phyloP scores from a whole-genome alignment of 306 rosid species.

The Dryas octopetala region DNA sequence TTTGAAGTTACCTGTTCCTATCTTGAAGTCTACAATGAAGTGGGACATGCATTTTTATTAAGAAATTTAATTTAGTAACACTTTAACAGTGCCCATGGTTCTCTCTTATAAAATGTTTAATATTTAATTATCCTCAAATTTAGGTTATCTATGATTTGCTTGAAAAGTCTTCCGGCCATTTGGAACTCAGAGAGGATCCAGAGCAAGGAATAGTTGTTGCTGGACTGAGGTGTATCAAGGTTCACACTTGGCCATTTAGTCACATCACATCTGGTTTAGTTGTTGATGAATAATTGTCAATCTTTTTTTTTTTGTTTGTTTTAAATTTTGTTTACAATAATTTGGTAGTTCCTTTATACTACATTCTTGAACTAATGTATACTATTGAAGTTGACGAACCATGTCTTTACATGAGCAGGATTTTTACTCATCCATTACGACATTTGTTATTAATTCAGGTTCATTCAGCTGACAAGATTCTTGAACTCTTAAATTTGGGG shows the following conservation, averaged over 20 bases:
- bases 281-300: neutral
- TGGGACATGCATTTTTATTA: constrained; percentile 13
- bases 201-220: constrained; percentile 60
- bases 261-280: neutral
- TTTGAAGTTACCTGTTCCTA: constrained; percentile 64
- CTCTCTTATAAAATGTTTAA: neutral
- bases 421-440: neutral
- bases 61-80: neutral
- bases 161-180: constrained; percentile 61
- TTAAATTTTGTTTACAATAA: neutral
- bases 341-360: neutral
- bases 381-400: neutral
- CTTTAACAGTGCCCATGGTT: neutral
- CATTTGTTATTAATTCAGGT: constrained; percentile 40
- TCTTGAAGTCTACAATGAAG: constrained; percentile 70
- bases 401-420: constrained; percentile 4
- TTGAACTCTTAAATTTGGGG: constrained; percentile 62
- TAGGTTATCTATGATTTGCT: constrained; percentile 69
- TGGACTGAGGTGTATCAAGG: constrained; percentile 63
- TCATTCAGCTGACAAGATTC: constrained; percentile 62
- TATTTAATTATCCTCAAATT: constrained; percentile 17
- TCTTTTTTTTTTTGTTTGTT: neutral
- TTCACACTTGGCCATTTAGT: constrained; percentile 20
- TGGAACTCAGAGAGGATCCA: constrained; percentile 70
- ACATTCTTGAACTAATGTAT: neutral